Percentiles rank a stretch among this genome's conserved stretches.
Evolutionary conservation across 345 rosid genomes (phyloP).

Genomic region (Microcos paniculata): DNA sequence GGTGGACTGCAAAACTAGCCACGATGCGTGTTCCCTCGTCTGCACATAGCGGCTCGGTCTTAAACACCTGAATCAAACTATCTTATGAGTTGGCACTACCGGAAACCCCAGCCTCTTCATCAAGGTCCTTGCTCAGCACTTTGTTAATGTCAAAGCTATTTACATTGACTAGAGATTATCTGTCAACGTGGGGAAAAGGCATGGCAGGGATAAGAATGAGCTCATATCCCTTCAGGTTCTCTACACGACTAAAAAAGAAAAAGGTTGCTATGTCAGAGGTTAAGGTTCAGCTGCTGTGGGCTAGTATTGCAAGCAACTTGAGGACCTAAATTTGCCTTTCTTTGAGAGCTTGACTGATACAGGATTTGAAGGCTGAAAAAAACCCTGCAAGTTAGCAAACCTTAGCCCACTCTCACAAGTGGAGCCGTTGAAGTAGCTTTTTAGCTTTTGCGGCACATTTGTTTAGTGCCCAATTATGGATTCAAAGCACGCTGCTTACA

Average conservation of each 20-base stretch:
- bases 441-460: too few relatives aligned
- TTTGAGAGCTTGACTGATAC: constrained; percentile 84
- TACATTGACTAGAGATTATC: constrained; percentile 79
- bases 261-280: constrained; percentile 94
- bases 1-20: constrained; percentile 41
- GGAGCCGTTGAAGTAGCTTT: too few relatives aligned
- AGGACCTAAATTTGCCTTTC: constrained; percentile 75
- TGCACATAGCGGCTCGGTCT: constrained; percentile 84
- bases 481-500: too few relatives aligned
- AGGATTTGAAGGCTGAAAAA: too few relatives aligned
- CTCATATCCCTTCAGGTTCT: too few relatives aligned
- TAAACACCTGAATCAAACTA: constrained; percentile 74
- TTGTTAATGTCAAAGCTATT: constrained; percentile 52
- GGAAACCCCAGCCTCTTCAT: constrained; percentile 59
- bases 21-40: constrained; percentile 86
- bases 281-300: constrained; percentile 76
- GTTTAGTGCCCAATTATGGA: too few relatives aligned
- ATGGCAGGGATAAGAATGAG: too few relatives aligned
- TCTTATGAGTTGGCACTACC: constrained; percentile 84
- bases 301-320: constrained; percentile 63
- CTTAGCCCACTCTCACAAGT: too few relatives aligned
- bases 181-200: constrained; percentile 27
- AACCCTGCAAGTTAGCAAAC: too few relatives aligned
- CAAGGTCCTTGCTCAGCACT: constrained; percentile 68
- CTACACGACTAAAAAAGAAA: too few relatives aligned